These are phyloP conservation scores for Aspergillus persii DNA, from an alignment of 2,329 filamentous ascomycete genomes.

Conservation along the genomic window DNA sequence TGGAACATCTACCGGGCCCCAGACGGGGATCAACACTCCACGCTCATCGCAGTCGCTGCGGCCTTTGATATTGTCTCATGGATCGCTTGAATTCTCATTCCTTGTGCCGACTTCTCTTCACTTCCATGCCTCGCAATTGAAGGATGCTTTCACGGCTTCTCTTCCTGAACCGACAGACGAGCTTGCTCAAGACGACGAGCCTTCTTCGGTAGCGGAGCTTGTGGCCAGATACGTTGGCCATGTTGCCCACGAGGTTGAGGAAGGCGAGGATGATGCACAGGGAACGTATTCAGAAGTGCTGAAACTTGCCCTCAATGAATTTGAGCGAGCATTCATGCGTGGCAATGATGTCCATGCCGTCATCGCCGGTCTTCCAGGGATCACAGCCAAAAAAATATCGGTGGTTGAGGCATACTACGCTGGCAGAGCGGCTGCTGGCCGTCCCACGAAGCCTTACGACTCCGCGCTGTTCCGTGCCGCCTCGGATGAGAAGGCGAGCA, in stretches of 20 bases:
- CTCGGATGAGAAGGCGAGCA: constrained; percentile 74
- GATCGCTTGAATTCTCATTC: constrained; percentile 93
- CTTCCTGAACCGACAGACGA: constrained; percentile 93
- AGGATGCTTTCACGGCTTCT: constrained; percentile 81
- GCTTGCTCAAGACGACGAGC: constrained; percentile 96
- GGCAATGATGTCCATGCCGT: constrained; percentile 96
- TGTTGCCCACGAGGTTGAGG: constrained; percentile 82
- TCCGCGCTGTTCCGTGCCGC: constrained; percentile 89
- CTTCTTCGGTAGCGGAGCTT: constrained; percentile 90
- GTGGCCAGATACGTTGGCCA: constrained; percentile 92
- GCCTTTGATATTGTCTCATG: constrained; percentile 85
- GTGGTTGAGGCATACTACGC: constrained; percentile 91
- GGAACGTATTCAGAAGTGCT: constrained; percentile 90
- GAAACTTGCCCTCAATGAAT: constrained; percentile 90
- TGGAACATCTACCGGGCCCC: constrained; percentile 74
- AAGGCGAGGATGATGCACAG: constrained; percentile 84
- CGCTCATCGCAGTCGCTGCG: constrained; percentile 90
- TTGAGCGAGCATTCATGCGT: constrained; percentile 89
- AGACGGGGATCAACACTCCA: constrained; percentile 96
- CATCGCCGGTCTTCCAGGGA: constrained; percentile 80
- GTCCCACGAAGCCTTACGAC: constrained; percentile 86
- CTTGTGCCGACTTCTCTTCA: constrained; percentile 93
- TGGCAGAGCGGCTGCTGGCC: constrained; percentile 76
- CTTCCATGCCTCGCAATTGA: constrained; percentile 92
- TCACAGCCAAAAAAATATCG: constrained; percentile 85